phyloP scores from a whole-genome alignment of 345 rosid species.

The Carallia brachiata region DNA sequence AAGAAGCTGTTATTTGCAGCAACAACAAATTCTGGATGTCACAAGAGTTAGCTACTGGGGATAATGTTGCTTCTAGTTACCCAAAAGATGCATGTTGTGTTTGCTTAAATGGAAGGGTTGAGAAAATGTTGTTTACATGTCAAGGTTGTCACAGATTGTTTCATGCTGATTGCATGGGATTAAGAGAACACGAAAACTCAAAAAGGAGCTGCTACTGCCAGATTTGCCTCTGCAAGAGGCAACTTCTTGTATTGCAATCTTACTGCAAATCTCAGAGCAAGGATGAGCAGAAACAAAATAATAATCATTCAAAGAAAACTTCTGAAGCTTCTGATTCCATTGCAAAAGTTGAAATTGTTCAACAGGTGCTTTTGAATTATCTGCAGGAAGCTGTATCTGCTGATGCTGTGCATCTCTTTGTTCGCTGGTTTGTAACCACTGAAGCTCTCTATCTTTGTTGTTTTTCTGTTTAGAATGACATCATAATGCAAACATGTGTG shows the following conservation, averaged over 20 bases:
- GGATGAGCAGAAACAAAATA: conserved; percentile 37
- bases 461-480: conserved; percentile 20
- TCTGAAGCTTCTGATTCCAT: conserved; percentile 43
- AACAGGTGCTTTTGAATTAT: conserved; percentile 86
- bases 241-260: conserved; percentile 81
- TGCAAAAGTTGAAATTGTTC: conserved; percentile 67
- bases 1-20: conserved; percentile 64
- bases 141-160: conserved; percentile 73
- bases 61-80: conserved; percentile 31
- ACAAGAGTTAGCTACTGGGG: conserved; percentile 54
- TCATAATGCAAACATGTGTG: conserved; percentile 18
- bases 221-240: conserved; percentile 73
- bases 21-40: conserved; percentile 60
- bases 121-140: conserved; percentile 57
- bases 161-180: conserved; percentile 91
- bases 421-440: conserved; percentile 68
- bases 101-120: conserved; percentile 66
- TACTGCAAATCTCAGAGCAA: conserved; percentile 60
- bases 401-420: conserved; percentile 76
- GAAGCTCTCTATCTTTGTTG: conserved; percentile 15
- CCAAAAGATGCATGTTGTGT: conserved; percentile 62
- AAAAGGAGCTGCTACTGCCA: conserved; percentile 76
- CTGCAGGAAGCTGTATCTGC: conserved; percentile 80
- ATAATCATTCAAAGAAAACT: conserved; percentile 20
- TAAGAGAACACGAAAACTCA: conserved; percentile 70